Percentiles rank a stretch among this genome's conserved stretches.
phyloP scores from a whole-genome alignment of 768 basidiomycete species.

The Vishniacozyma victoriae region DNA sequence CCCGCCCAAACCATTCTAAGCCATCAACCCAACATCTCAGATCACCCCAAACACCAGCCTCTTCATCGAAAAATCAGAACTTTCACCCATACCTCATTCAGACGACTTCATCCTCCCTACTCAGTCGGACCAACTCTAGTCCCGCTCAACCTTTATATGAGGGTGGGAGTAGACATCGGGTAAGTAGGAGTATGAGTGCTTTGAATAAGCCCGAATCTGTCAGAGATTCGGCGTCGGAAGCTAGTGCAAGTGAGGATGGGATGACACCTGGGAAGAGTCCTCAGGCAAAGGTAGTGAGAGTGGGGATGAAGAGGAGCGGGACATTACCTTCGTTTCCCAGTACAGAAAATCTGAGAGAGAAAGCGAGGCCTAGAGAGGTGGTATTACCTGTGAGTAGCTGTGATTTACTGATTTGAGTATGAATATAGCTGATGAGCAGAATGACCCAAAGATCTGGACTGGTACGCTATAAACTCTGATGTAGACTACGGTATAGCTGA shows the following conservation, averaged over 20 bases:
- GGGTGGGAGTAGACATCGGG: constrained; percentile 13
- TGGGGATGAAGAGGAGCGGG: constrained; percentile 21
- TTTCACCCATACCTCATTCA: constrained; percentile 42
- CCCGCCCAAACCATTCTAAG: too few species aligned
- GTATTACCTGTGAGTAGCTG: constrained; percentile 28
- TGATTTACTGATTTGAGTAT: neutral
- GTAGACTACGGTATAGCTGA: neutral
- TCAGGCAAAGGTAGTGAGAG: too few species aligned
- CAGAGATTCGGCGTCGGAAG: neutral
- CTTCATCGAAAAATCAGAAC: constrained; percentile 19
- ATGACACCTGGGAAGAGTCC: too few species aligned
- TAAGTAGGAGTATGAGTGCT: constrained; percentile 23
- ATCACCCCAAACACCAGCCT: too few species aligned
- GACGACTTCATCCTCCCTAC: constrained; percentile 29
- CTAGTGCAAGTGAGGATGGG: neutral
- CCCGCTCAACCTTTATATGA: constrained; percentile 25
- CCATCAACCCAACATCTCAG: too few species aligned
- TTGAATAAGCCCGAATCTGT: neutral
- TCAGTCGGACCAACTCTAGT: constrained; percentile 35
- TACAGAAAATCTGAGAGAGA: constrained; percentile 4
- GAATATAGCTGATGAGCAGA: constrained; percentile 11
- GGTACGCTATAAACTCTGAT: constrained; percentile 9
- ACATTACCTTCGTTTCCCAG: constrained; percentile 17
- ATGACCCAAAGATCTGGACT: constrained; percentile 32
- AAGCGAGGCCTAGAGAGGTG: constrained; percentile 9